Evolutionary conservation across 116 monocot species (phyloP).

Genomic region (Zostera marina): DNA sequence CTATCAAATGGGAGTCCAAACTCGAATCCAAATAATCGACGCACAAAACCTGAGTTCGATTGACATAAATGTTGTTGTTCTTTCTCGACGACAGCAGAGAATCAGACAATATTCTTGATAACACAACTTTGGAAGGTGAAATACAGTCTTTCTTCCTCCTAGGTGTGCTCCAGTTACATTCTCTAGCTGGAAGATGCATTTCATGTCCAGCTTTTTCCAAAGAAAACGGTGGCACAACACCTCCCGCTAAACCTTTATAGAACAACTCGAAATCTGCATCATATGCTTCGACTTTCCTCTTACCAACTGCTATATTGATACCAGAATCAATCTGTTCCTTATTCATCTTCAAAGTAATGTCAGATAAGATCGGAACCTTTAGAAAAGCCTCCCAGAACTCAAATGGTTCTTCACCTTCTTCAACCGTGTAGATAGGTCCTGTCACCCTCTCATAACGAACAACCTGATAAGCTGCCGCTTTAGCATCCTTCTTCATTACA

Average conservation of each 20-base stretch:
- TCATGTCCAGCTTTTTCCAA: slow-evolving; percentile 41
- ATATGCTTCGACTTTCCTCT: slow-evolving; percentile 45
- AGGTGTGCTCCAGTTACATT: slow-evolving; percentile 80
- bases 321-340: slow-evolving; percentile 20
- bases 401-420: slow-evolving; percentile 61
- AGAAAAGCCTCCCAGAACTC: slow-evolving; percentile 85
- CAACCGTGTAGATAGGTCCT: slow-evolving; percentile 45
- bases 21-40: too few relatives aligned
- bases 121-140: slow-evolving; percentile 14
- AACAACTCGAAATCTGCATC: slow-evolving; percentile 84
- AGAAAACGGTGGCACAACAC: slow-evolving; percentile 75
- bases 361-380: slow-evolving; percentile 12
- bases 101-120: slow-evolving; percentile 42
- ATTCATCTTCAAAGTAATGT: slow-evolving; percentile 8
- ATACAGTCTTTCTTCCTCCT: slow-evolving; percentile 37
- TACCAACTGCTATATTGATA: slow-evolving; percentile 19
- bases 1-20: slow-evolving; percentile 24
- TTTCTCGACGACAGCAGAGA: slow-evolving; percentile 24
- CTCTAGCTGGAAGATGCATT: slow-evolving; percentile 82
- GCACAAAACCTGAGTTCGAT: too few relatives aligned
- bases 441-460: slow-evolving; percentile 86
- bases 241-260: slow-evolving; percentile 61
- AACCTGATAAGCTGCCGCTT: slow-evolving; percentile 78
- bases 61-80: slow-evolving; percentile 2
- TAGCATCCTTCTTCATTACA: slow-evolving; percentile 89